Base-by-base conservation (phyloP, 306 rosid species). In the Mimosa bimucronata region DNA sequence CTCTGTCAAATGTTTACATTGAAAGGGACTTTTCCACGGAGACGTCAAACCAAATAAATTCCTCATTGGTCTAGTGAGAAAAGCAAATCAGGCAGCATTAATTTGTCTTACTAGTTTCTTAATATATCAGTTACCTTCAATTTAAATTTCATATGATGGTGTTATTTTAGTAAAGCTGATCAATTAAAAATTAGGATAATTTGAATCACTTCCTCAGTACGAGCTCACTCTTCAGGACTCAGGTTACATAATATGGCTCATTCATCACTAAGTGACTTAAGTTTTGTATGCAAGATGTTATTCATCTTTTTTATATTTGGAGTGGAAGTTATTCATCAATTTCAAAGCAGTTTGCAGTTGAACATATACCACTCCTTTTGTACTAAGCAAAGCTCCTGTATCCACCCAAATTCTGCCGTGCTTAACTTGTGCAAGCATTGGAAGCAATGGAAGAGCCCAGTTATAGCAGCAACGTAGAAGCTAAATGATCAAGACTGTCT, bases 371-470 rank as follows among this genome's bases (percentile, higher is more conserved):
- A 41, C 21, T 45, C 71, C 65, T 45, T 58, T 5, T 71, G 55
- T 66, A 23, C 77, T 71, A 16, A 75, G 69, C 42, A 34, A 28
- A 75, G 12, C 55, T 78, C 74, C 13, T 38, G n/a, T 66, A 34
- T 19, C 68, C 57, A 76, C 67, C 77, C 81, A 52, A 41, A 26
- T 45, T 88, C 70, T 60, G 55, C 58, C 65, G 66, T 31, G 53
- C 50, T 61, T 71, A 66, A 46, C 82, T 46, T 73, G 61, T 84
- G 82, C 94, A 95, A 98, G 89, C 80, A 81, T 64, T 79, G 46
- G 88, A 88, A 83, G 81, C 81, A 79, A 45, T 14, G 52, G 52
- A 50, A 18, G 55, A 15, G 55, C 8, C 55, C 21, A 16, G 2
- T 48, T 48, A 14, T 48, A 48, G 21, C 57, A 16, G 57, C 57